A percentile compares a stretch with the other conserved stretches of the same genome.
phyloP scores from a whole-genome alignment of 1,139 yeast genomes.

The Ogataea hybrid region DNA sequence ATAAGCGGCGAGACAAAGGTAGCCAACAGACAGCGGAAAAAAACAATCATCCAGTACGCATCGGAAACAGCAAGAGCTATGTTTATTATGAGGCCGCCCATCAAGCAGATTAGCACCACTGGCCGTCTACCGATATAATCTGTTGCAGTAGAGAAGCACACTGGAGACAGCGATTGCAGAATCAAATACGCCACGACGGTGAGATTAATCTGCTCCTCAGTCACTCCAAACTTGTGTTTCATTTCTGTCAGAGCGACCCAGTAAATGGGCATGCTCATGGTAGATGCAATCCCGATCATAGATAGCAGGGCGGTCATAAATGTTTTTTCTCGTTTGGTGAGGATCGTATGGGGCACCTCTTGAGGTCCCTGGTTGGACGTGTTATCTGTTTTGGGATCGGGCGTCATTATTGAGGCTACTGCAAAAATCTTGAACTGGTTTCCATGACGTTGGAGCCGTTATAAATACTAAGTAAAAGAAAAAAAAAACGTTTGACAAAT shows the following conservation, averaged over 20 bases:
- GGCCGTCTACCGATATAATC: constrained; percentile 73
- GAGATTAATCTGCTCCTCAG: constrained; percentile 56
- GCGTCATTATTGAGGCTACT: background rate
- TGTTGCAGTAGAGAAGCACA: constrained; percentile 61
- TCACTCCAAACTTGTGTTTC: constrained; percentile 47
- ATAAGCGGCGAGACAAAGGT: constrained; percentile 69
- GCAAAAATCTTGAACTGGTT: too few relatives aligned
- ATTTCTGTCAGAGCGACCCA: constrained; percentile 67
- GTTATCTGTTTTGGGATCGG: background rate
- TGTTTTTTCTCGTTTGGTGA: constrained; percentile 36
- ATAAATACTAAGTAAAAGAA: too few relatives aligned
- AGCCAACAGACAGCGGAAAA: constrained; percentile 68
- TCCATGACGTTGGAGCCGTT: too few relatives aligned
- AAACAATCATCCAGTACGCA: constrained; percentile 51
- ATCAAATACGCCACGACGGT: constrained; percentile 71
- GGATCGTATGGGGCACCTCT: constrained; percentile 33
- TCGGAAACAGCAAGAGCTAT: constrained; percentile 57
- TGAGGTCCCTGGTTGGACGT: background rate
- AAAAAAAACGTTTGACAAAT: too few relatives aligned
- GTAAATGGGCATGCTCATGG: constrained; percentile 68
- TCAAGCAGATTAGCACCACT: constrained; percentile 49
- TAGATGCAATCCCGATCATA: constrained; percentile 53
- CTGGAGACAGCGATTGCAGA: constrained; percentile 70
- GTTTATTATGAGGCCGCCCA: constrained; percentile 54
- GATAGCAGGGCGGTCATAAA: constrained; percentile 41